Conservation (phyloP, 2,329 filamentous ascomycete genomes). For the Stagonosporopsis rhizophila region DNA sequence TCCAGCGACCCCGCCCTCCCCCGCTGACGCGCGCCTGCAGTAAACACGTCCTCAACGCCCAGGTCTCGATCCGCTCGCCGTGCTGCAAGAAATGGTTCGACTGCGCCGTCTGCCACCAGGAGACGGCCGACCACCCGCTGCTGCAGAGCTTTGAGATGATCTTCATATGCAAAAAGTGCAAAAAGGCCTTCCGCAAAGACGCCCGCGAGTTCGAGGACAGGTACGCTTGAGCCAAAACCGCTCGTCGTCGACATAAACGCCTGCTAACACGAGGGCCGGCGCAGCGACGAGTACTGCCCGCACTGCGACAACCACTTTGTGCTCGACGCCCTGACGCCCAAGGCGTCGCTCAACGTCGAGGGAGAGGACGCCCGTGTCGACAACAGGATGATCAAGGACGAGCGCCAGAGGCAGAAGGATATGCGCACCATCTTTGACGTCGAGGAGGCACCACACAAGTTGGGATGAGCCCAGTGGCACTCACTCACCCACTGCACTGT, state of each 20-base stretch:
- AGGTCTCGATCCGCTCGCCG: slow-evolving; percentile 92
- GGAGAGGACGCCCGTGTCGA: slow-evolving; percentile 89
- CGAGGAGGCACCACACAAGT: slow-evolving; percentile 73
- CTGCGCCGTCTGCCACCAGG: slow-evolving; percentile 91
- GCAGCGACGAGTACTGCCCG: slow-evolving; percentile 94
- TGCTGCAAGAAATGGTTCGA: slow-evolving; percentile 99
- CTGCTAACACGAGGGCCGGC: too few relatives aligned
- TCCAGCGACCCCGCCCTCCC: slow-evolving; percentile 18
- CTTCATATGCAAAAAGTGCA: slow-evolving; percentile 99
- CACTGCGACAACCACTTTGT: slow-evolving; percentile 99
- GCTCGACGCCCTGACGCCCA: slow-evolving; percentile 83
- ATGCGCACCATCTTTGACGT: slow-evolving; percentile 77
- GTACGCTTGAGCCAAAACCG: slow-evolving; percentile 16
- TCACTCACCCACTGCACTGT: too few relatives aligned
- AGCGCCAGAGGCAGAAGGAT: slow-evolving; percentile 70
- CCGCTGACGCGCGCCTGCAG: slow-evolving; percentile 56
- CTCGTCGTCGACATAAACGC: too few relatives aligned
- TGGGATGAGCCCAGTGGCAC: slow-evolving; percentile 64
- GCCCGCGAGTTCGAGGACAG: slow-evolving; percentile 88
- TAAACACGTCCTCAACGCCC: slow-evolving; percentile 98
- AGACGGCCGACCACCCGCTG: slow-evolving; percentile 79
- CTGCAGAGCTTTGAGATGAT: slow-evolving; percentile 83
- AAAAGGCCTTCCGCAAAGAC: slow-evolving; percentile 96
- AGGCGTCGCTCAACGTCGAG: slow-evolving; percentile 84
- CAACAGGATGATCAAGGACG: slow-evolving; percentile 85